phyloP scores from a whole-genome alignment of 495 filamentous ascomycete species.

The Penicillium paxilli region DNA sequence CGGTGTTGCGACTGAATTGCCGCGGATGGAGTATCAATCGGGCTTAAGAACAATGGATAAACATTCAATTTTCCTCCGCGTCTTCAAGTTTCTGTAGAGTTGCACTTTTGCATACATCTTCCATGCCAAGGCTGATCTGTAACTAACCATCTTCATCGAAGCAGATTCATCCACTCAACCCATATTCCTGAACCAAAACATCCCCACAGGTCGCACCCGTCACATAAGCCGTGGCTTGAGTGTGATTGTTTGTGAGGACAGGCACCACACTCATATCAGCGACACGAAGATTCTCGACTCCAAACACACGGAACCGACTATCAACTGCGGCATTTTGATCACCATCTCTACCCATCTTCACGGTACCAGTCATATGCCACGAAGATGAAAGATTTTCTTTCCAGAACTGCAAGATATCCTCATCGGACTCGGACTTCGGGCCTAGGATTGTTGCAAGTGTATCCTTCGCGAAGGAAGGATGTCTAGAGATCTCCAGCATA shows the following conservation, averaged over 20 bases:
- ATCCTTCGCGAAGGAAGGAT: slow-evolving; percentile 47
- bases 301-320: slow-evolving; percentile 51
- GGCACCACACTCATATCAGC: slow-evolving; percentile 68
- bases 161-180: slow-evolving; percentile 4
- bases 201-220: slow-evolving; percentile 33
- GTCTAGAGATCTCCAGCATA: slow-evolving; percentile 40
- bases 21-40: not conserved
- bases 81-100: too few species aligned
- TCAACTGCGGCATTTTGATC: slow-evolving; percentile 57
- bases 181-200: slow-evolving; percentile 25
- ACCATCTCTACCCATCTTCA: slow-evolving; percentile 57
- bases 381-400: slow-evolving; percentile 26
- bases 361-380: slow-evolving; percentile 63
- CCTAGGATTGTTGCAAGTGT: slow-evolving; percentile 39
- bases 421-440: slow-evolving; percentile 53
- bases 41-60: slow-evolving; percentile 1
- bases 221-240: slow-evolving; percentile 38
- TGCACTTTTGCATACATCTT: too few species aligned
- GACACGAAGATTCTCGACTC: slow-evolving; percentile 57
- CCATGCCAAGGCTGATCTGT: too few species aligned
- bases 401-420: slow-evolving; percentile 54
- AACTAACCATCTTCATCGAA: too few species aligned
- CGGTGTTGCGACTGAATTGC: not conserved
- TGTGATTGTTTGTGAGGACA: slow-evolving; percentile 48
- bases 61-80: not conserved